These are phyloP conservation scores for Debaryomyces nepalensis DNA, from an alignment of 1,139 yeast genomes.

Conservation along the genomic window DNA sequence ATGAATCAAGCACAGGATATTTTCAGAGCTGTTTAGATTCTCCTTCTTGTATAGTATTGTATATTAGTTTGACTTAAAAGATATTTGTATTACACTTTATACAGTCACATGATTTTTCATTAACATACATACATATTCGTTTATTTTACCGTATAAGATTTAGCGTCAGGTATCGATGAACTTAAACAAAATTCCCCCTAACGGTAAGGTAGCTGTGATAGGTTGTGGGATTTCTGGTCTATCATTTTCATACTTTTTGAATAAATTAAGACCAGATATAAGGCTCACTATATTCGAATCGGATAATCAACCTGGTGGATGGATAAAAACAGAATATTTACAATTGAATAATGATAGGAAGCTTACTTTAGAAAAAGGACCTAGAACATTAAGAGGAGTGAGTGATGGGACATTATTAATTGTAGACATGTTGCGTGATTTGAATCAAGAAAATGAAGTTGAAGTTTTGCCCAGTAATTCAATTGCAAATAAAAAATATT, in stretches of 20 bases:
- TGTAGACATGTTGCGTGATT: conserved; percentile 56
- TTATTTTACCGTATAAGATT: background rate
- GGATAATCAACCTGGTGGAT: conserved; percentile 69
- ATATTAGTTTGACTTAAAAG: conserved; percentile 1
- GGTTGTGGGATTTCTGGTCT: conserved; percentile 94
- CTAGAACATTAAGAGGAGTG: conserved; percentile 73
- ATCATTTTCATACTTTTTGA: conserved; percentile 73
- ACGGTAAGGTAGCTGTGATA: conserved; percentile 61
- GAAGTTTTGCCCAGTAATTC: conserved; percentile 54
- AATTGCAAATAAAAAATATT: conserved; percentile 64
- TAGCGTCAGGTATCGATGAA: background rate
- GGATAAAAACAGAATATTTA: conserved; percentile 59
- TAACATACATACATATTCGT: background rate
- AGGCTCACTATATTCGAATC: conserved; percentile 66
- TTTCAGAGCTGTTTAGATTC: conserved; percentile 23
- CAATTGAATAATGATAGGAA: conserved; percentile 16
- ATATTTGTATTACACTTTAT: background rate
- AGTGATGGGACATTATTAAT: conserved; percentile 67
- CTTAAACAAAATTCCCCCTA: conserved; percentile 20
- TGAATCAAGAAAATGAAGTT: conserved; percentile 47
- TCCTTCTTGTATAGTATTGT: conserved; percentile 4
- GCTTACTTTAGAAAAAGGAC: conserved; percentile 68
- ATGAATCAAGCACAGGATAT: conserved; percentile 24
- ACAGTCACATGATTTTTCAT: conserved; percentile 5
- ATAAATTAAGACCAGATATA: conserved; percentile 72